Evolutionary conservation across 306 rosid species (phyloP).

Genomic region (Parietaria judaica): DNA sequence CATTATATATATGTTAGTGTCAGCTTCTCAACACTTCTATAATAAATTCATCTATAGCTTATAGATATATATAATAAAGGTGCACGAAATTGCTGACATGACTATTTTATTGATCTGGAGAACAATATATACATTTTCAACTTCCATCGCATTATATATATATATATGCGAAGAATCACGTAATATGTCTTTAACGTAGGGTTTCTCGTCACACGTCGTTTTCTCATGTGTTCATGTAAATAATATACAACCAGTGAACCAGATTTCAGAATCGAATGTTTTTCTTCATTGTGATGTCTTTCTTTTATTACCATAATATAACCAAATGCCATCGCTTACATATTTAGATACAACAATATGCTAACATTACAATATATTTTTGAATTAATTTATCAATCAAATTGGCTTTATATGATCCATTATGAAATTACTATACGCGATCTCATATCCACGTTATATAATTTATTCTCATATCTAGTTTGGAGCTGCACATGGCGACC

Average conservation of each 20-base stretch:
- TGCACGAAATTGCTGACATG: too few relatives aligned
- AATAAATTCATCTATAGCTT: too few relatives aligned
- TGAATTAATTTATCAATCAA: too few relatives aligned
- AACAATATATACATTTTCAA: background rate
- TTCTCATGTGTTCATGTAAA: background rate
- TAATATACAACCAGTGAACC: background rate
- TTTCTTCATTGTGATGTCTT: background rate
- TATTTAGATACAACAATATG: background rate
- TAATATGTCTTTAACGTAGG: background rate
- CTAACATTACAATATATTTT: background rate
- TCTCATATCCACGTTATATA: too few relatives aligned
- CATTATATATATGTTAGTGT: too few relatives aligned
- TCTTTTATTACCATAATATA: conserved; percentile 2
- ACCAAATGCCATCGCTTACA: conserved; percentile 15
- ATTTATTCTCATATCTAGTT: too few relatives aligned
- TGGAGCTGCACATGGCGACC: too few relatives aligned
- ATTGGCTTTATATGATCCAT: background rate
- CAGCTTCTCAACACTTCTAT: too few relatives aligned
- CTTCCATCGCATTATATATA: background rate
- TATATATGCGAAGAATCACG: background rate
- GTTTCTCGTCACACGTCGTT: background rate
- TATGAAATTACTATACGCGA: background rate
- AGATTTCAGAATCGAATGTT: background rate
- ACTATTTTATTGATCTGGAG: background rate
- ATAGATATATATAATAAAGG: too few relatives aligned